A percentile compares a stretch with the other conserved stretches of the same genome.
These are phyloP conservation scores for Ambrosia hybrid DNA, from an alignment of 140 eudicot genomes.

Conservation along the genomic window DNA sequence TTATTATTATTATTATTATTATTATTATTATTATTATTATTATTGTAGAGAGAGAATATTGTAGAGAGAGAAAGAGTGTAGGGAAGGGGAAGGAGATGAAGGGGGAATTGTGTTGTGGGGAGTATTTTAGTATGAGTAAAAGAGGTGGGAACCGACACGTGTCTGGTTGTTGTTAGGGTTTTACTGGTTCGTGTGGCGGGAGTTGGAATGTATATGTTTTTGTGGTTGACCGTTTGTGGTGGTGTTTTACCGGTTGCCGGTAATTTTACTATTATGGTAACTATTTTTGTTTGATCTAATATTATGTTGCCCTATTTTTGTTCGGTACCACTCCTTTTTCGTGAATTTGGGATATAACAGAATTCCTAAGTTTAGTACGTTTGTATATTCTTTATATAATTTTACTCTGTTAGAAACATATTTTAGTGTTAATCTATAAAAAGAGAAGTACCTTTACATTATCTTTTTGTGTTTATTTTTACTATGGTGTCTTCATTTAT, in stretches of 20 bases:
- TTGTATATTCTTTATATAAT: background rate
- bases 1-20: background rate
- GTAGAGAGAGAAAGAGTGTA: conserved; percentile 15
- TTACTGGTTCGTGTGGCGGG: conserved; percentile 33
- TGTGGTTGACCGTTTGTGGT: conserved; percentile 22
- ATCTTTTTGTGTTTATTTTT: too few relatives aligned
- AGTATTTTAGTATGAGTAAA: conserved; percentile 10
- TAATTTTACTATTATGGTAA: background rate
- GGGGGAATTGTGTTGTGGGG: background rate
- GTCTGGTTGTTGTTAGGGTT: conserved; percentile 20
- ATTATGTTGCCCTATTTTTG: conserved; percentile 1
- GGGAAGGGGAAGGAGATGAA: conserved; percentile 27
- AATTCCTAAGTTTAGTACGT: background rate
- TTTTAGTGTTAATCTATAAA: too few relatives aligned
- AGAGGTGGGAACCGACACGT: conserved; percentile 32
- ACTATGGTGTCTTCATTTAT: too few relatives aligned
- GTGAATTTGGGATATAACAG: background rate
- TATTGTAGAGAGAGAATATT: conserved; percentile 29
- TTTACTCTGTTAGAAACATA: too few relatives aligned
- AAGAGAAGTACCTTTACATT: too few relatives aligned
- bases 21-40: too few relatives aligned
- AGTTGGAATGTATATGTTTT: conserved; percentile 9
- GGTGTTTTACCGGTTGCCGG: conserved; percentile 22
- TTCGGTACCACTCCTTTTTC: conserved; percentile 9
- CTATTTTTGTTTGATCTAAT: background rate